phyloP scores from a whole-genome alignment of 2,329 filamentous ascomycete species.

The Colletotrichum brevisporum region DNA sequence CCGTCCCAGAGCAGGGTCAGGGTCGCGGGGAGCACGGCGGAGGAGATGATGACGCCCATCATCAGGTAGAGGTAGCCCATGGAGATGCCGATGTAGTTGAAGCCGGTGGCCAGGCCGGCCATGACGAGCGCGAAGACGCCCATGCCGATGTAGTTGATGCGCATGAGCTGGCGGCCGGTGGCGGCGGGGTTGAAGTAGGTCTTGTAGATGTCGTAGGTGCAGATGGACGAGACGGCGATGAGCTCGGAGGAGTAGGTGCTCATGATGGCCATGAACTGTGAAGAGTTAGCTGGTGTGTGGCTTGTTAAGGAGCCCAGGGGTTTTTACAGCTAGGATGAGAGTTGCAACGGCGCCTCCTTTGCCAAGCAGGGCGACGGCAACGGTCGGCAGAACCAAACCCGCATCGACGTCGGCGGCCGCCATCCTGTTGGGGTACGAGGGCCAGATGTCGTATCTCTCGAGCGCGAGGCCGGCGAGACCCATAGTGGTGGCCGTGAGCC shows the following conservation, averaged over 20 bases:
- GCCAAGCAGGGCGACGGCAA: constrained; percentile 86
- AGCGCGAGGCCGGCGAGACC: constrained; percentile 85
- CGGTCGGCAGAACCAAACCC: constrained; percentile 87
- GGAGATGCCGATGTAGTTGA: constrained; percentile 76
- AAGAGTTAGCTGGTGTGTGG: no score
- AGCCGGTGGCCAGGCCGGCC: constrained; percentile 79
- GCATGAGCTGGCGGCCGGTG: constrained; percentile 79
- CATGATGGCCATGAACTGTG: constrained; percentile 86
- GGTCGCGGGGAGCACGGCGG: constrained; percentile 81
- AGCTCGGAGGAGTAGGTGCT: constrained; percentile 86
- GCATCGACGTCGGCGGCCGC: constrained; percentile 81
- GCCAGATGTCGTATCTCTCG: constrained; percentile 80
- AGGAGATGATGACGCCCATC: constrained; percentile 87
- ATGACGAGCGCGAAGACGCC: constrained; percentile 79
- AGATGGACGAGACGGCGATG: constrained; percentile 88
- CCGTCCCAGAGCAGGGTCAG: constrained; percentile 81
- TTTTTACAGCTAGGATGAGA: constrained; percentile 74
- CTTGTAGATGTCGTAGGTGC: constrained; percentile 86
- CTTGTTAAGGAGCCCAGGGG: no score
- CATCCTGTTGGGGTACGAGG: constrained; percentile 82
- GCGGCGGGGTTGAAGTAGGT: constrained; percentile 83
- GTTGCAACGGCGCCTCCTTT: constrained; percentile 85
- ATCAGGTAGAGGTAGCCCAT: constrained; percentile 88
- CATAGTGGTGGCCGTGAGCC: constrained; percentile 90
- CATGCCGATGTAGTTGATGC: constrained; percentile 77